These are phyloP conservation scores for Pyricularia sp. DNA, from an alignment of 2,329 filamentous ascomycete species.

Conservation along the genomic window DNA sequence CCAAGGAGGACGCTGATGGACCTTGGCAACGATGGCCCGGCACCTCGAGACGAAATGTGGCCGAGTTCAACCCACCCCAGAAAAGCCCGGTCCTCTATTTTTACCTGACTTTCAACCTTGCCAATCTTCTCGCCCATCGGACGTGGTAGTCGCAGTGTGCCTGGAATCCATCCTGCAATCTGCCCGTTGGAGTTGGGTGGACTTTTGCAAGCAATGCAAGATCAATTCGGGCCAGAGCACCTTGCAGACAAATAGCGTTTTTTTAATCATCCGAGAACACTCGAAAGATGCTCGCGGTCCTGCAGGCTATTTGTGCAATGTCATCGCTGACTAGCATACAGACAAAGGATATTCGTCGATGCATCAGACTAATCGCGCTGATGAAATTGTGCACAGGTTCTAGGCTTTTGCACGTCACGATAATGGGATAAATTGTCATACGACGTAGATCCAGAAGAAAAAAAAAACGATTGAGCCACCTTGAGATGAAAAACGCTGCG, in stretches of 20 bases:
- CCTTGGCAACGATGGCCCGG: neutral
- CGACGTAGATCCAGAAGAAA: neutral
- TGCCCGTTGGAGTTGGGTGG: neutral
- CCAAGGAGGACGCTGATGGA: neutral
- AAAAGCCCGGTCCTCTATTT: neutral
- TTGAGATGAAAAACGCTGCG: neutral
- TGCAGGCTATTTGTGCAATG: neutral
- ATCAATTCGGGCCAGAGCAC: neutral
- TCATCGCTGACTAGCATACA: neutral
- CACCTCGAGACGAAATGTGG: neutral
- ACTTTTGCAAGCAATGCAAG: neutral
- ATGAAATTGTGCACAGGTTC: neutral
- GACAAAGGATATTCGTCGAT: neutral
- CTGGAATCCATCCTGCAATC: neutral
- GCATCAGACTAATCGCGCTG: neutral
- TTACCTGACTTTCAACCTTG: neutral
- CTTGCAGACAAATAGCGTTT: neutral
- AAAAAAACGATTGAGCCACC: neutral
- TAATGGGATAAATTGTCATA: neutral
- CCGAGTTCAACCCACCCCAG: neutral
- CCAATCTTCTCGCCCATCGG: neutral
- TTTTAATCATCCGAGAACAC: neutral
- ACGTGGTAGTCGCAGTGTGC: neutral
- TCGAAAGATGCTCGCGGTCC: neutral
- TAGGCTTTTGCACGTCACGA: neutral